A percentile compares a stretch with the other conserved stretches of the same genome.
Conservation (phyloP, 495 filamentous ascomycete genomes). For the Aspergillus diversus region DNA sequence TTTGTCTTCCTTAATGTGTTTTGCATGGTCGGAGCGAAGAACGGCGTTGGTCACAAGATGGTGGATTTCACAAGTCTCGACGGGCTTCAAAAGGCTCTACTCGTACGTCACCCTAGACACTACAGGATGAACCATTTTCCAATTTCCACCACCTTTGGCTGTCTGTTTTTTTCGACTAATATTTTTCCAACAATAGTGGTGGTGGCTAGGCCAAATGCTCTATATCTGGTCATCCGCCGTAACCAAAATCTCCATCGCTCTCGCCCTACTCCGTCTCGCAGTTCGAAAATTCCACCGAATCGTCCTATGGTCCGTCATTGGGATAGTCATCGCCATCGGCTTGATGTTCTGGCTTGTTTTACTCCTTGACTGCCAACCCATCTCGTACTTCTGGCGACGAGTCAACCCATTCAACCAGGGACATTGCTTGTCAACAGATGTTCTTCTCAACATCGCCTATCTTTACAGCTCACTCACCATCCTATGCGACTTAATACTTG, state of each 20-base stretch:
- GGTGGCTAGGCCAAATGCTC: conserved; percentile 35
- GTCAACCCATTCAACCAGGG: conserved; percentile 18
- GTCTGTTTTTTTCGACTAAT: too few species aligned
- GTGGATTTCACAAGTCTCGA: conserved; percentile 21
- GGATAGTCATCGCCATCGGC: conserved; percentile 12
- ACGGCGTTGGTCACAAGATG: conserved; percentile 22
- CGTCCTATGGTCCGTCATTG: conserved; percentile 33
- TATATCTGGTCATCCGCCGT: conserved; percentile 35
- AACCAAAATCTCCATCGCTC: conserved; percentile 39
- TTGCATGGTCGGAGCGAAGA: conserved; percentile 23
- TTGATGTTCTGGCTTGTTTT: conserved; percentile 33
- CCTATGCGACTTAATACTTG: conserved; percentile 37
- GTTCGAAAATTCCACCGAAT: conserved; percentile 25
- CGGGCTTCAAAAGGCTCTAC: conserved; percentile 19
- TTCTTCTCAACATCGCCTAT: conserved; percentile 28
- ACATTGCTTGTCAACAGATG: conserved; percentile 20
- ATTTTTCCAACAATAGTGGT: conserved; percentile 14
- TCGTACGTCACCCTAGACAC: conserved; percentile 14
- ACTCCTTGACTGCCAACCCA: conserved; percentile 33
- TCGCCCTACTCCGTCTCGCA: conserved; percentile 42
- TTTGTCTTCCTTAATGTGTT: conserved; percentile 19
- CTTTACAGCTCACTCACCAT: conserved; percentile 35
- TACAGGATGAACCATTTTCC: conserved; percentile 3
- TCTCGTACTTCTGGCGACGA: conserved; percentile 37
- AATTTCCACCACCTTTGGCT: too few species aligned